Evolutionary conservation across 1,284 basidiomycete species (phyloP).

Genomic region (Microbotryum silenes-acaulis): DNA sequence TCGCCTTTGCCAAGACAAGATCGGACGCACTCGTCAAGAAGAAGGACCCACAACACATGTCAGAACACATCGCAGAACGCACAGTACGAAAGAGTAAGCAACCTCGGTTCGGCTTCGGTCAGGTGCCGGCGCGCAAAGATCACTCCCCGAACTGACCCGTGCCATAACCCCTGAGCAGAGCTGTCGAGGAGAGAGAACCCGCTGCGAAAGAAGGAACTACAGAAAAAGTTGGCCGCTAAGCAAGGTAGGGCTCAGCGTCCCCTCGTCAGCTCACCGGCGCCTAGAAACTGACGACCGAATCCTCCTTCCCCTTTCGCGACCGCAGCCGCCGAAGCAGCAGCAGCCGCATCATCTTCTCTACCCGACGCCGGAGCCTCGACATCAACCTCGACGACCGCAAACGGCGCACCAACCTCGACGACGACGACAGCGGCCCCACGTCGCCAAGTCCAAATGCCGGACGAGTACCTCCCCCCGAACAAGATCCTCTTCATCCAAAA

Average conservation of each 20-base stretch:
- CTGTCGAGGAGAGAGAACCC: slow-evolving; percentile 75
- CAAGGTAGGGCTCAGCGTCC: slow-evolving; percentile 18
- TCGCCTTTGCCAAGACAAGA: slow-evolving; percentile 78
- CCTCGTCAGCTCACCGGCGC: neutral
- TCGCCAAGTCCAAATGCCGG: slow-evolving; percentile 81
- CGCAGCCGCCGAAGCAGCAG: slow-evolving; percentile 59
- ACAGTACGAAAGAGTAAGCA: slow-evolving; percentile 71
- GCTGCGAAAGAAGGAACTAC: slow-evolving; percentile 69
- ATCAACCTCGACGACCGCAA: neutral
- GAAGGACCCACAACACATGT: slow-evolving; percentile 56
- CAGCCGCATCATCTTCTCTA: neutral
- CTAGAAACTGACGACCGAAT: neutral
- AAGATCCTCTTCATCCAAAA: slow-evolving; percentile 98
- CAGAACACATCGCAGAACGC: slow-evolving; percentile 65
- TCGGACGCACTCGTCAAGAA: slow-evolving; percentile 82
- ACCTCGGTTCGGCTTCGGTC: neutral
- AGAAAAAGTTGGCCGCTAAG: slow-evolving; percentile 62
- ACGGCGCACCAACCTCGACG: slow-evolving; percentile 7
- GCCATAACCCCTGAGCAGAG: slow-evolving; percentile 47
- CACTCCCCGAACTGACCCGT: too few species aligned
- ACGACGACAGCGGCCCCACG: slow-evolving; percentile 16
- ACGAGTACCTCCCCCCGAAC: slow-evolving; percentile 99
- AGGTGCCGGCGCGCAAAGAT: too few species aligned
- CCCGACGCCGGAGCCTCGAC: neutral
- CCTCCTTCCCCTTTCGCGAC: neutral